A percentile compares a stretch with the other conserved stretches of the same genome.
These are phyloP conservation scores for Apiotrichum siamense DNA, from an alignment of 1,284 basidiomycete genomes.

Conservation along the genomic window DNA sequence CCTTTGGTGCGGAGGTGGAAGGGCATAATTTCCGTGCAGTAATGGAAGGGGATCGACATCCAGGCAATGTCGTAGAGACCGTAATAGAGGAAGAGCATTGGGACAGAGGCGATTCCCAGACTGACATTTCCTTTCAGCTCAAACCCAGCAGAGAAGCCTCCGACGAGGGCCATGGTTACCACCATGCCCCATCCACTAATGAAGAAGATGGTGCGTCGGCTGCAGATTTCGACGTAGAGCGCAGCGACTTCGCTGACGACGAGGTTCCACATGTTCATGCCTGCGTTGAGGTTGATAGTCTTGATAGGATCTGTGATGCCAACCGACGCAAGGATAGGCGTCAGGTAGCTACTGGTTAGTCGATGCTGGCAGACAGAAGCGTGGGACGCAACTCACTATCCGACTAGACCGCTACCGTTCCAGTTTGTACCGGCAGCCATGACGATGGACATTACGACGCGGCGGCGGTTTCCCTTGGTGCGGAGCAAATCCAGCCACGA, in stretches of 20 bases:
- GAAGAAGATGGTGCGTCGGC: slow-evolving; percentile 25
- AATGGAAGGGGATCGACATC: slow-evolving; percentile 10
- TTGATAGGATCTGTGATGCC: slow-evolving; percentile 28
- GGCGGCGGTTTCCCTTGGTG: slow-evolving; percentile 32
- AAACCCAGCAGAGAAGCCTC: slow-evolving; percentile 27
- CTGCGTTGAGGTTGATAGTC: slow-evolving; percentile 28
- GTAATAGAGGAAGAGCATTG: slow-evolving; percentile 35
- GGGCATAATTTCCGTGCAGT: slow-evolving; percentile 10
- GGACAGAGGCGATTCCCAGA: slow-evolving; percentile 32
- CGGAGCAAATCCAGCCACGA: slow-evolving; percentile 32
- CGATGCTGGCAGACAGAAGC: background rate
- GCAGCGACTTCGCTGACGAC: slow-evolving; percentile 8
- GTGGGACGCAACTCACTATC: slow-evolving; percentile 20
- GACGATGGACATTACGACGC: slow-evolving; percentile 27
- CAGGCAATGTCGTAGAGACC: slow-evolving; percentile 14
- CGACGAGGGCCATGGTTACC: slow-evolving; percentile 23
- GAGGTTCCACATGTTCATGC: slow-evolving; percentile 21
- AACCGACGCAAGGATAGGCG: slow-evolving; percentile 28
- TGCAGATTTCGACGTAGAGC: slow-evolving; percentile 16
- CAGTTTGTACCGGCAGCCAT: slow-evolving; percentile 23
- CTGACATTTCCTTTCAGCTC: slow-evolving; percentile 12
- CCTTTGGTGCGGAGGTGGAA: slow-evolving; percentile 18
- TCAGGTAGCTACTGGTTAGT: slow-evolving; percentile 25
- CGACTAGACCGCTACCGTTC: slow-evolving; percentile 31
- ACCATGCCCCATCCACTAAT: slow-evolving; percentile 23